These are phyloP conservation scores for Fereydounia khargensis DNA, from an alignment of 1,284 basidiomycete genomes.

Conservation along the genomic window DNA sequence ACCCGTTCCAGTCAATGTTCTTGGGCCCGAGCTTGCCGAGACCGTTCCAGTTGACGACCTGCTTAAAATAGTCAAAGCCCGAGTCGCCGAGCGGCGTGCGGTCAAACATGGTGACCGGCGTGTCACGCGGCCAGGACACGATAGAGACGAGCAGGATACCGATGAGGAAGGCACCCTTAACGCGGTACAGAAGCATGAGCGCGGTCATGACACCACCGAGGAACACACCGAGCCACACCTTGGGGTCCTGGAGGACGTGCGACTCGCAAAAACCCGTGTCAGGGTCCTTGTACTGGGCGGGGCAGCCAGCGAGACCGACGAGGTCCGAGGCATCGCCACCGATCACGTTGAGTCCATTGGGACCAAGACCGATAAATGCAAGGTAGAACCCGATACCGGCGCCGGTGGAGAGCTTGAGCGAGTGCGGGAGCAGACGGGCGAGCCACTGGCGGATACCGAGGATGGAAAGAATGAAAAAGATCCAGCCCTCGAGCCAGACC, in stretches of 20 bases:
- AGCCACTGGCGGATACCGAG: slow-evolving; percentile 87
- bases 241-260: slow-evolving; percentile 72
- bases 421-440: slow-evolving; percentile 80
- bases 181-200: slow-evolving; percentile 74
- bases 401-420: slow-evolving; percentile 77
- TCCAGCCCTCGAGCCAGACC: slow-evolving; percentile 70
- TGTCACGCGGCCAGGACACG: slow-evolving; percentile 81
- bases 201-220: slow-evolving; percentile 69
- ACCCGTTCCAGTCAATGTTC: slow-evolving; percentile 63
- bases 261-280: slow-evolving; percentile 65
- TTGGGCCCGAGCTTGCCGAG: slow-evolving; percentile 61
- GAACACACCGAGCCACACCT: slow-evolving; percentile 86
- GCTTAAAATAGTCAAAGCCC: slow-evolving; percentile 80
- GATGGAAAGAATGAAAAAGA: slow-evolving; percentile 78
- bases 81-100: slow-evolving; percentile 69
- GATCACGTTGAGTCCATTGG: slow-evolving; percentile 73
- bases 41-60: slow-evolving; percentile 70
- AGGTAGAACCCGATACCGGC: slow-evolving; percentile 80
- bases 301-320: slow-evolving; percentile 78
- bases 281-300: slow-evolving; percentile 40
- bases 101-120: slow-evolving; percentile 78
- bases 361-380: slow-evolving; percentile 62
- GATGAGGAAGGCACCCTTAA: slow-evolving; percentile 79
- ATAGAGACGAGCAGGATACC: slow-evolving; percentile 78
- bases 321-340: slow-evolving; percentile 72